Base-by-base conservation (phyloP, 1,284 basidiomycete genomes). In the Phellinidium pouzarii region DNA sequence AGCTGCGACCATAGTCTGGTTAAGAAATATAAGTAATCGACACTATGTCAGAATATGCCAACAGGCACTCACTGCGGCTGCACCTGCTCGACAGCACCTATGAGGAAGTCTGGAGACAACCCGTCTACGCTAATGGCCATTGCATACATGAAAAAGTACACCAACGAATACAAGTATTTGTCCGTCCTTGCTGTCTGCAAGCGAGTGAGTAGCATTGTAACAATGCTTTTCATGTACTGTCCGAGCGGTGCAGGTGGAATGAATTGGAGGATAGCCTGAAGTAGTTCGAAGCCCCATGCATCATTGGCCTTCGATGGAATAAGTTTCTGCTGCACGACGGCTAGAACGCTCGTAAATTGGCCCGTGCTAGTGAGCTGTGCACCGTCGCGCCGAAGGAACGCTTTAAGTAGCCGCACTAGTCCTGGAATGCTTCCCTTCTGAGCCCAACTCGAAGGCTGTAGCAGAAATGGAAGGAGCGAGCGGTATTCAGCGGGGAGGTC, bases 361-460 rank as follows among this genome's bases (percentile, higher is more conserved):
- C 84, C 84, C 14, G 78, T 73, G 5, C 73, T 74, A n/a, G 87
- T 76, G 71, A 98, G 88, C 57, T 81, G 70, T 1, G 64, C 62
- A 0, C 81, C 76, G 53, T 92, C 94, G 23, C 86, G 79, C 1
- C 75, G 69, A 9, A 99, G 71, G 70, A 93, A 94, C 0, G 93
- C 91, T 57, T 86, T 85, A 52, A 98, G 75, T 7, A 98, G 74
- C 57, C 91, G 84, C 7, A 96, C 94, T 1, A 99, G 78, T 1
- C 94, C 94, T 0, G 95, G 95, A 20, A 99, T 84, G 63, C 90
- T 95, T n/a, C 95, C 95, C 59, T 94, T 87, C 64, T 93, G 89
- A 66, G 91, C 87, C 95, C 96, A 99, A 17, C 89, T 78, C 1
- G 82, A 74, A 0, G 94, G 93, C 0, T 86, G 91, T 31, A 98